phyloP scores from a whole-genome alignment of 2,329 filamentous ascomycete genomes.

The Exophiala alcalophila region DNA sequence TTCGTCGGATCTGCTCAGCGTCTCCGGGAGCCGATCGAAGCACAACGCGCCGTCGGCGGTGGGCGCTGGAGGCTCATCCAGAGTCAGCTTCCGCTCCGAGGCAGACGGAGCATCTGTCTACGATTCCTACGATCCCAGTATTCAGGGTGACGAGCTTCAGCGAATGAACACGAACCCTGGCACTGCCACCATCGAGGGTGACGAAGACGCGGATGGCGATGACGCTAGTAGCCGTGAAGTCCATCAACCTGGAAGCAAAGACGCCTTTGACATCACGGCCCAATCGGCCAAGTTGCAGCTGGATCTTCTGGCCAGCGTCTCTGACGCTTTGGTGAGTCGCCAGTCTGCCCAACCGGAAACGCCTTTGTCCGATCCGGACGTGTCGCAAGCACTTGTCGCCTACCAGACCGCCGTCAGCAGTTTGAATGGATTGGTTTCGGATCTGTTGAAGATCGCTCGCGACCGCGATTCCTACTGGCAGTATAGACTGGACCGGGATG shows the following conservation, averaged over 20 bases:
- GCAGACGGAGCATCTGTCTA: conserved; percentile 55
- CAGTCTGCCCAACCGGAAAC: conserved; percentile 66
- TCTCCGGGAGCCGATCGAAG: conserved; percentile 39
- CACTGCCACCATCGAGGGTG: conserved; percentile 55
- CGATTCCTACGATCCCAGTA: conserved; percentile 57
- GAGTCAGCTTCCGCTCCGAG: conserved; percentile 50
- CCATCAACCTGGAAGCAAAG: conserved; percentile 69
- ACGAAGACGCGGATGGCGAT: conserved; percentile 71
- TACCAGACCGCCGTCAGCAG: conserved; percentile 90
- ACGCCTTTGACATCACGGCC: conserved; percentile 94
- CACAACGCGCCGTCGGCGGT: conserved; percentile 36
- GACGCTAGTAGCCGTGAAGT: conserved; percentile 75
- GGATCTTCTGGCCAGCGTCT: conserved; percentile 81
- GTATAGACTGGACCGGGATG: conserved; percentile 85
- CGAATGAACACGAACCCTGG: conserved; percentile 49
- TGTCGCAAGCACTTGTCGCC: conserved; percentile 73
- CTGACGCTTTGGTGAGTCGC: conserved; percentile 53
- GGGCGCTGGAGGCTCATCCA: conserved; percentile 41
- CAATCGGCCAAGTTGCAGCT: conserved; percentile 92
- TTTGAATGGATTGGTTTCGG: conserved; percentile 76
- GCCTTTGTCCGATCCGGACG: conserved; percentile 70
- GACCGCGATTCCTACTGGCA: conserved; percentile 98
- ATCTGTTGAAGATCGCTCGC: conserved; percentile 85
- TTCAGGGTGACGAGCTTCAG: conserved; percentile 49
- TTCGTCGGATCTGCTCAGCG: conserved; percentile 43